Conservation (phyloP, 192 early-diverging fungal genomes). For the Coemansia sp. region DNA sequence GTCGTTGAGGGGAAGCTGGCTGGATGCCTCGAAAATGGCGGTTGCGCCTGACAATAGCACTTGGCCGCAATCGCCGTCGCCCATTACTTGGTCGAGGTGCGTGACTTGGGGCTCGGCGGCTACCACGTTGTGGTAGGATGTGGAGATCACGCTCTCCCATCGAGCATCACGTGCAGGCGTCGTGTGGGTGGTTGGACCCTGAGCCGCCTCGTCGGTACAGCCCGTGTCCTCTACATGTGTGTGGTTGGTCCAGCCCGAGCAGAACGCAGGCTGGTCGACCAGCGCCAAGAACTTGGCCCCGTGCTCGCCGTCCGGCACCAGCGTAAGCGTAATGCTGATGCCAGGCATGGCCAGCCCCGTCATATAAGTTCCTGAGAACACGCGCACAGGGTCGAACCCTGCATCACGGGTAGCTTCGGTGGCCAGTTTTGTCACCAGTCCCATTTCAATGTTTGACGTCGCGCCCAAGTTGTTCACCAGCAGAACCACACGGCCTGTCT, state of each 20-base stretch:
- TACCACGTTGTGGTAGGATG: slow-evolving; percentile 55
- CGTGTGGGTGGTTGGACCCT: slow-evolving; percentile 22
- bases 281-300: slow-evolving; percentile 45
- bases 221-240: slow-evolving; percentile 40
- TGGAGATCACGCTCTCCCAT: slow-evolving; percentile 56
- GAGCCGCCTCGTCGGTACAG: slow-evolving; percentile 34
- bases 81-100: slow-evolving; percentile 67
- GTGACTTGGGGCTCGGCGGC: slow-evolving; percentile 63
- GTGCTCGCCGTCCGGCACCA: slow-evolving; percentile 53
- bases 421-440: slow-evolving; percentile 69
- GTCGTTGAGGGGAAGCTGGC: slow-evolving; percentile 54
- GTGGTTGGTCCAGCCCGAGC: slow-evolving; percentile 66
- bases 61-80: slow-evolving; percentile 84
- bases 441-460: slow-evolving; percentile 69
- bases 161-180: slow-evolving; percentile 40
- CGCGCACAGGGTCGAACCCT: slow-evolving; percentile 55
- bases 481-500: slow-evolving; percentile 56
- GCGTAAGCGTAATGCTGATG: slow-evolving; percentile 66
- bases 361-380: slow-evolving; percentile 73
- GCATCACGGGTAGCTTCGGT: slow-evolving; percentile 45
- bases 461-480: slow-evolving; percentile 85
- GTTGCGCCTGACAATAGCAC: slow-evolving; percentile 67
- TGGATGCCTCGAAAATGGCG: slow-evolving; percentile 58
- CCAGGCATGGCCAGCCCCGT: slow-evolving; percentile 83
- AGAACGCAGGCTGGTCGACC: slow-evolving; percentile 61